These are phyloP conservation scores for Colletotrichum sp. DNA, from an alignment of 2,329 filamentous ascomycete genomes.

Conservation along the genomic window DNA sequence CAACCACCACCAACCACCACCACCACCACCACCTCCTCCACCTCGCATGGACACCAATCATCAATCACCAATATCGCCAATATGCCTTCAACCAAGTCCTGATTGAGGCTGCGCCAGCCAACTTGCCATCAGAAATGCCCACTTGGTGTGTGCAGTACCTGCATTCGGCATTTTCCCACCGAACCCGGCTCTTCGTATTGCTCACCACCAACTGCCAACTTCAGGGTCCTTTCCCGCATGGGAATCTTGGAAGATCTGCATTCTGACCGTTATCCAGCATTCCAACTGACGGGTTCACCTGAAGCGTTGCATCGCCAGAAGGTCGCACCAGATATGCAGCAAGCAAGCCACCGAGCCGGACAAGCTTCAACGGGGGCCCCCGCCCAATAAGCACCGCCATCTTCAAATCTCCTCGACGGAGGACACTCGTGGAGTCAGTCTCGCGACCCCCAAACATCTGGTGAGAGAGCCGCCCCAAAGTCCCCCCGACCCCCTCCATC, in stretches of 20 bases:
- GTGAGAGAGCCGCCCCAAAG: background rate
- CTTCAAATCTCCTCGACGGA: background rate
- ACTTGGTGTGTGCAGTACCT: slow-evolving; percentile 1
- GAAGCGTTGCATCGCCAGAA: slow-evolving; percentile 18
- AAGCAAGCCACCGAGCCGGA: background rate
- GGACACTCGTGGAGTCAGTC: background rate
- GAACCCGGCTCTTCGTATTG: slow-evolving; percentile 9
- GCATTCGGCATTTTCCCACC: slow-evolving; percentile 11
- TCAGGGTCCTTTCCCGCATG: slow-evolving; percentile 3
- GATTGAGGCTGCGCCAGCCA: background rate
- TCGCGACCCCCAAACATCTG: background rate
- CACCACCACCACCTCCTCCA: background rate
- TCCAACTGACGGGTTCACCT: slow-evolving; percentile 16
- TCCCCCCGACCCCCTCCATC: background rate
- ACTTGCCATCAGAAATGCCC: background rate
- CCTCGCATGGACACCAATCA: background rate
- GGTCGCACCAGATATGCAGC: background rate
- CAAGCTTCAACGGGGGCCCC: slow-evolving; percentile 9
- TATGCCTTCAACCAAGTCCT: background rate
- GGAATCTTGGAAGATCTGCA: slow-evolving; percentile 22
- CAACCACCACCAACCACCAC: background rate
- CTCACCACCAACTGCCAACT: slow-evolving; percentile 9
- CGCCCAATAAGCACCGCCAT: slow-evolving; percentile 8
- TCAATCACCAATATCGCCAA: background rate
- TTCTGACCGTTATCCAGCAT: slow-evolving; percentile 1